A percentile compares a stretch with the other conserved stretches of the same genome.
Conservation (phyloP, 371 early-diverging fungal genomes). For the Mortierella sp. region DNA sequence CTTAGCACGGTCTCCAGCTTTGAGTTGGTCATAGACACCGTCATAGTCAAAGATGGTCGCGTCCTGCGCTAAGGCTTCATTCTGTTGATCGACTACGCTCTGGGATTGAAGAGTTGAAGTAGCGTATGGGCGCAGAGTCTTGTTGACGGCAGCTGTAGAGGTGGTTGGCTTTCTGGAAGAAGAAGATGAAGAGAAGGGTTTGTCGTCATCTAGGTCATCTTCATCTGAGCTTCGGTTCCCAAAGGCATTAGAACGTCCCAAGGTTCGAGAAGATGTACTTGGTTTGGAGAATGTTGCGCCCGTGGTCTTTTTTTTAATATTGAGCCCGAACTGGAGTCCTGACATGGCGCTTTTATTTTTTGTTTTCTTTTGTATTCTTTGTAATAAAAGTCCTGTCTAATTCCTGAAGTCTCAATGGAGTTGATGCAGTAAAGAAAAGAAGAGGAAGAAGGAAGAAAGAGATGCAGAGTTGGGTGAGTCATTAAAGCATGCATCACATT, state of each 20-base stretch:
- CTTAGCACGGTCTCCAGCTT: constrained; percentile 65
- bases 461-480: too few species aligned
- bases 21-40: constrained; percentile 88
- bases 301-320: constrained; percentile 25
- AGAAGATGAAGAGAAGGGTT: constrained; percentile 2
- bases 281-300: constrained; percentile 30
- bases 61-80: constrained; percentile 81
- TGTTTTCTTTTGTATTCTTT: background rate
- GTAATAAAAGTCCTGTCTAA: background rate
- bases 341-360: constrained; percentile 12
- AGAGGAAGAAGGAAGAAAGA: background rate
- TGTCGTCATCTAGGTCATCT: constrained; percentile 33
- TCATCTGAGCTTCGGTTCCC: constrained; percentile 46
- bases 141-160: constrained; percentile 36
- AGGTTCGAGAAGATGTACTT: constrained; percentile 16
- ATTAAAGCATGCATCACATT: too few species aligned
- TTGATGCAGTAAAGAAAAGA: background rate
- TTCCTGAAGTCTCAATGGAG: background rate
- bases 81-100: constrained; percentile 59
- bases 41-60: constrained; percentile 92
- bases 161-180: constrained; percentile 3
- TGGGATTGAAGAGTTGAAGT: constrained; percentile 41
- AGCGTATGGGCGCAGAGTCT: constrained; percentile 37
- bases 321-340: constrained; percentile 49
- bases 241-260: constrained; percentile 36